These are phyloP conservation scores for Teunomyces kruisii DNA, from an alignment of 805 yeast species.

Conservation along the genomic window DNA sequence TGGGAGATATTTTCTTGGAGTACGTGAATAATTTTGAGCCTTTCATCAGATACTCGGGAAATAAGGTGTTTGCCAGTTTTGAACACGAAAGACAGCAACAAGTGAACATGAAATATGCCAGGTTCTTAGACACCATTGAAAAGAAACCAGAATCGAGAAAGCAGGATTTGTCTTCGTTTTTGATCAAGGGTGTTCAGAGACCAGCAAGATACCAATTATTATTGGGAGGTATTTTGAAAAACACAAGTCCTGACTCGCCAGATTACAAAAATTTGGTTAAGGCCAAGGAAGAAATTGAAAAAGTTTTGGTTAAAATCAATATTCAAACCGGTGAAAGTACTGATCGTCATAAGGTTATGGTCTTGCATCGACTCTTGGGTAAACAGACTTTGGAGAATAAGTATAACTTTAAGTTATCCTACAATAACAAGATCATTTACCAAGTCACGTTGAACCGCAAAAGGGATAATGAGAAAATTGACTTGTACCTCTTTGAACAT, in stretches of 20 bases:
- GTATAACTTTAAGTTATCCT: slow-evolving; percentile 80
- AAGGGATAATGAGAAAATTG: slow-evolving; percentile 77
- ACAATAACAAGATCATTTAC: slow-evolving; percentile 78
- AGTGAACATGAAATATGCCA: slow-evolving; percentile 85
- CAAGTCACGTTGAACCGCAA: slow-evolving; percentile 71
- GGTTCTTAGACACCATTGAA: slow-evolving; percentile 89
- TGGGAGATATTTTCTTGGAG: slow-evolving; percentile 87
- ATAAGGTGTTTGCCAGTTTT: slow-evolving; percentile 91
- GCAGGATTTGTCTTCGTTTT: slow-evolving; percentile 87
- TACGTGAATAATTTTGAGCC: slow-evolving; percentile 88
- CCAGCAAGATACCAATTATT: slow-evolving; percentile 92
- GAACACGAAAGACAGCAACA: slow-evolving; percentile 93
- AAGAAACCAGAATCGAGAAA: slow-evolving; percentile 82
- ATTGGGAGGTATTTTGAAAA: slow-evolving; percentile 77
- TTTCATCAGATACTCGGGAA: slow-evolving; percentile 89
- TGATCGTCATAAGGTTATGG: slow-evolving; percentile 85
- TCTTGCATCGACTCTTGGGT: slow-evolving; percentile 52
- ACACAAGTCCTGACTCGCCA: slow-evolving; percentile 72
- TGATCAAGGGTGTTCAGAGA: slow-evolving; percentile 93
- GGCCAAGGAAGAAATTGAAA: slow-evolving; percentile 74
- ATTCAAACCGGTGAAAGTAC: slow-evolving; percentile 91
- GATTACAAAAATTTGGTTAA: slow-evolving; percentile 68
- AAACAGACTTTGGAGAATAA: slow-evolving; percentile 84
- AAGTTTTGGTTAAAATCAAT: slow-evolving; percentile 74
- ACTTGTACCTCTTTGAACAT: slow-evolving; percentile 85